Base-by-base conservation (phyloP, 352 stramenopile species). In the Phytophthora hibernalis region DNA sequence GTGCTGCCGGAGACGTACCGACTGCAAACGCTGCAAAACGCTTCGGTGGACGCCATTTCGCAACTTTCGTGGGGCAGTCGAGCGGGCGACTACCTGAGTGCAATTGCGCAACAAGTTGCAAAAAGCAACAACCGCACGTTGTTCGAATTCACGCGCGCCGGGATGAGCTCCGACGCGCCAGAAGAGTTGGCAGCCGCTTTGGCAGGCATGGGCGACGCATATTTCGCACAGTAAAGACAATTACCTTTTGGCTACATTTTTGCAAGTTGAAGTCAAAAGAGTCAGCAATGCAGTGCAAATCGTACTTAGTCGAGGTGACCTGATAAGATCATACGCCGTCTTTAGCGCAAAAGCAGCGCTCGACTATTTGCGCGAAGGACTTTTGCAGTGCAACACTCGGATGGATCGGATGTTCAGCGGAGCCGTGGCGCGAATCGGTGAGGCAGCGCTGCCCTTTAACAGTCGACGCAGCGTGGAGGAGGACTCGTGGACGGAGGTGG, bases 401-500 rank as follows among this genome's bases (percentile, higher is more conserved):
- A 72, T 68, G 58, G 55, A 71, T 24, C 49, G 51, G n/a, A 61
- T 74, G 42, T 58, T 68, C 18, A 21, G 51, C 18, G 45, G 44
- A 18, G 45, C 50, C 11, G 22, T 51, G 18, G 31, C 12, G 42
- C 51, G 2, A 37, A 56, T 7, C 35, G 37, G 51, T 9, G 65
- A 72, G 2, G n/a, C 31, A 2, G 28, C 21, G 33, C 8, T 52
- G 15, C 47, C 54, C 13, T 75, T 53, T 15, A 55, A 18, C 53
- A 65, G n/a, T 42, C 49, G 48, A 9, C 74, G 74, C 26, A 73
- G 61, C 44, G 61, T 76, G 15, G 84, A 92, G n/a, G 87, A 95
- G 40, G 87, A 95, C 66, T 93, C 85, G 71, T 95, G 87, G 87
- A 95, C 87, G 54, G 79, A 89, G 7, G 87, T 95, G 20, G 83